Conservation (phyloP, 257 asterid genomes). For the Gardenia jasminoides region DNA sequence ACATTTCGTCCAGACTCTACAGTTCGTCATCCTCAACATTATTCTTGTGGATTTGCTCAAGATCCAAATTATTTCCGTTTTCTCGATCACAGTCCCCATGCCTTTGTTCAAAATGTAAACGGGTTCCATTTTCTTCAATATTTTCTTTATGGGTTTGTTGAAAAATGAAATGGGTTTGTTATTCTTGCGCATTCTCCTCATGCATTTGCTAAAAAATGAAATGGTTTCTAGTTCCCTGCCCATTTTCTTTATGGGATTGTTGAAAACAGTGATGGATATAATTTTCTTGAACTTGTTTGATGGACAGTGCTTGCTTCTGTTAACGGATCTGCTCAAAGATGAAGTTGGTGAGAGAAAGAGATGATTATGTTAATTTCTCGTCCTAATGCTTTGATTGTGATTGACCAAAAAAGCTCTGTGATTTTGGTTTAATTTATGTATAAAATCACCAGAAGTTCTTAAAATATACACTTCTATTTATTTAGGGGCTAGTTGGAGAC, state of each 20-base stretch:
- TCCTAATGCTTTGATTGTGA: too few species aligned
- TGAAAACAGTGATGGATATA: constrained; percentile 27
- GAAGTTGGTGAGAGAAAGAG: too few species aligned
- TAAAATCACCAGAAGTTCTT: too few species aligned
- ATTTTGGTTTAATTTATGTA: too few species aligned
- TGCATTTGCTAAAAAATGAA: constrained; percentile 19
- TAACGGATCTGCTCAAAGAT: too few species aligned
- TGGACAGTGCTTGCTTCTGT: constrained; percentile 3
- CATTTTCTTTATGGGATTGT: constrained; percentile 17
- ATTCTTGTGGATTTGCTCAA: constrained; percentile 24
- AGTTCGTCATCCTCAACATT: constrained; percentile 21
- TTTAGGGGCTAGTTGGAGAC: too few species aligned
- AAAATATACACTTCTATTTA: too few species aligned
- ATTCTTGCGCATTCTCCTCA: constrained; percentile 22
- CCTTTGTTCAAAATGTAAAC: constrained; percentile 2
- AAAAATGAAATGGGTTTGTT: constrained; percentile 22
- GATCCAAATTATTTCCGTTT: constrained; percentile 16
- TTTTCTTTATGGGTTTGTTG: constrained; percentile 13
- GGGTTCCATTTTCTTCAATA: constrained; percentile 9
- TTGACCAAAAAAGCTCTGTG: too few species aligned
- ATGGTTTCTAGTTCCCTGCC: neutral
- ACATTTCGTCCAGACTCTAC: constrained; percentile 56
- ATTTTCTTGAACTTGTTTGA: constrained; percentile 8
- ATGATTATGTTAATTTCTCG: too few species aligned
- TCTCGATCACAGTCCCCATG: constrained; percentile 4